Evolutionary conservation across 257 asterid species (phyloP).

Genomic region (Nicotiana otophora): DNA sequence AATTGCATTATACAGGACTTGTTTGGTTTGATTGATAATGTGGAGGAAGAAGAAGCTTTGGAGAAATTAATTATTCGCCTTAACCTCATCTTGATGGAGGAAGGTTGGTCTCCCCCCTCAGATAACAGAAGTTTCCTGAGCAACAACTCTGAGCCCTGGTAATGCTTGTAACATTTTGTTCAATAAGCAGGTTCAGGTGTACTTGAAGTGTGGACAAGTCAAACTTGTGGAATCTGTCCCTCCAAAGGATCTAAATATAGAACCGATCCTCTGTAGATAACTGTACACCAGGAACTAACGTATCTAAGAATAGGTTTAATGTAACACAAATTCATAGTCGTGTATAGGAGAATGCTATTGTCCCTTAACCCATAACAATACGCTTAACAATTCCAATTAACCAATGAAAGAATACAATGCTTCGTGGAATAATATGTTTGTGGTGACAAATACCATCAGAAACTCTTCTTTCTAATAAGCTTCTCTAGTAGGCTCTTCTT

Average conservation of each 20-base stretch:
- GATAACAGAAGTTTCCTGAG: constrained; percentile 41
- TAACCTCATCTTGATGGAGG: constrained; percentile 69
- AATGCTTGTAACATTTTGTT: constrained; percentile 6
- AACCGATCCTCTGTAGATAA: neutral
- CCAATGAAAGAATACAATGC: neutral
- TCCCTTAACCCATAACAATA: neutral
- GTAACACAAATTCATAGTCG: neutral
- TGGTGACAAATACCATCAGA: neutral
- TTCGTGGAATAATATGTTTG: neutral
- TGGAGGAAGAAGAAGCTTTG: constrained; percentile 61
- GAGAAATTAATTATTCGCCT: constrained; percentile 57
- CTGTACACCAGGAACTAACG: neutral
- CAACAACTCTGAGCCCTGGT: constrained; percentile 78
- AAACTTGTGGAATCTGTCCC: constrained; percentile 4
- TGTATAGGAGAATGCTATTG: neutral
- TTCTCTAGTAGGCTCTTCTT: neutral
- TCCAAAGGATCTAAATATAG: neutral
- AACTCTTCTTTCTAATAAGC: neutral
- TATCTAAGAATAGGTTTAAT: neutral
- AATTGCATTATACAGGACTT: constrained; percentile 22
- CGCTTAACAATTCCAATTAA: neutral
- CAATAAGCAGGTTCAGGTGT: neutral
- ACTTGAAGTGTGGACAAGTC: neutral
- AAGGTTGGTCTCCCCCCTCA: constrained; percentile 56
- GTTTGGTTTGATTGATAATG: constrained; percentile 19